Evolutionary conservation across 805 yeast genomes (phyloP), one percentile per base, ranked within the genome.

Genomic region (Babjeviella inositovora): DNA sequence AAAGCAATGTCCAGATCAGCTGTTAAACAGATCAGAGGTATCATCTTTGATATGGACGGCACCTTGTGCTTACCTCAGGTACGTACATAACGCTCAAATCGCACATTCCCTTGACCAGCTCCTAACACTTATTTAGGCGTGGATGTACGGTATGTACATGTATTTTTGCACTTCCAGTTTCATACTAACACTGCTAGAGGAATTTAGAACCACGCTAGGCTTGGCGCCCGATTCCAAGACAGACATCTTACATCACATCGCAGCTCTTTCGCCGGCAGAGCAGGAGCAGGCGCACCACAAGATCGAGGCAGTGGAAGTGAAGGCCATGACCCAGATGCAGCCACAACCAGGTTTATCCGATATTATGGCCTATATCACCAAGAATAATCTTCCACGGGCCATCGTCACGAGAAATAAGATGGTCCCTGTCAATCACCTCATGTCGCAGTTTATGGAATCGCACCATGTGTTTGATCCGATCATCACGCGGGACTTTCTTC

Each of bases 41-140:
- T 76, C 5, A 53, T 76, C 2, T 76, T 76, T 38, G 87, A 76
- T 35, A 75, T 76, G 87, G 87, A 76, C 39, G 85, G 85, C 5
- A 76, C 87, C 0, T 38, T 76, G 25, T 69, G 77, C 32, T 46
- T 62, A 8, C 81, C 82, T 1, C 81, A 72, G 37, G 45, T 39
- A 19, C 10, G 48, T 32, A 22, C 16, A 6, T 15, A 11, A 9
- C 10, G n/a, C 10, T 18, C 20, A n/a, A n/a, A n/a, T n/a, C n/a
- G n/a, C n/a, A n/a, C n/a, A n/a, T n/a, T n/a, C n/a, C n/a, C n/a
- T n/a, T n/a, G n/a, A n/a, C n/a, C n/a, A n/a, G n/a, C n/a, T n/a
- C n/a, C n/a, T n/a, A n/a, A n/a, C n/a, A n/a, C n/a, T n/a, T n/a
- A n/a, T n/a, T n/a, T n/a, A n/a, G n/a, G n/a, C n/a, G n/a, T n/a